Conservation (phyloP, 2,329 filamentous ascomycete species). For the Domatiomyces globalis region DNA sequence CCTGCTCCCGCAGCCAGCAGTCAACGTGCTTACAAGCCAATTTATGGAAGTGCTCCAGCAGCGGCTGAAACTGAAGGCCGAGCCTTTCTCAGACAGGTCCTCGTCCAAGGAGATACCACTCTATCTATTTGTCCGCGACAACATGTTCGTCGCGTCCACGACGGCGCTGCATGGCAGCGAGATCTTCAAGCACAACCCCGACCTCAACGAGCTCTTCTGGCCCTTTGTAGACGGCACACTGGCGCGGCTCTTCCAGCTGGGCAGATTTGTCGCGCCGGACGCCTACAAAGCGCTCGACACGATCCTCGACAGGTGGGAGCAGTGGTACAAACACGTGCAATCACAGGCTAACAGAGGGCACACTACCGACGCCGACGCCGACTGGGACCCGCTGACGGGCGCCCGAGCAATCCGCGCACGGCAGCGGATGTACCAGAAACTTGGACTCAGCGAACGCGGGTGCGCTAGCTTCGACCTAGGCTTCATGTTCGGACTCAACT, state of each 20-base stretch:
- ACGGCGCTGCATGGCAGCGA: conserved; percentile 27
- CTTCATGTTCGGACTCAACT: conserved; percentile 23
- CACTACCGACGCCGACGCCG: not conserved
- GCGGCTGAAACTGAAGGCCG: not conserved
- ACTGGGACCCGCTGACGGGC: conserved; percentile 16
- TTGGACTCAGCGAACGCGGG: conserved; percentile 11
- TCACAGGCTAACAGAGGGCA: not conserved
- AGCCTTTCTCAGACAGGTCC: not conserved
- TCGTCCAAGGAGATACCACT: not conserved
- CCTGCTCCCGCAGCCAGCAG: conserved; percentile 7
- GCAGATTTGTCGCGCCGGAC: conserved; percentile 7
- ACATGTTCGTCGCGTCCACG: conserved; percentile 7
- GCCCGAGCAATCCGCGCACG: conserved; percentile 13
- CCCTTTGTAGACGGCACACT: conserved; percentile 16
- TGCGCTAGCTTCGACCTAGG: conserved; percentile 24
- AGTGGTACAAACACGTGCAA: conserved; percentile 6
- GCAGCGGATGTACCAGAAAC: conserved; percentile 10
- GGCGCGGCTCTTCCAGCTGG: conserved; percentile 10
- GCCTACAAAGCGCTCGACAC: conserved; percentile 6
- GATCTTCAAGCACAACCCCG: conserved; percentile 29
- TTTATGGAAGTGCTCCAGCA: conserved; percentile 6
- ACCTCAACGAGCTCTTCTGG: conserved; percentile 28
- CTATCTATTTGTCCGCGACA: conserved; percentile 1
- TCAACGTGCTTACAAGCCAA: conserved; percentile 6
- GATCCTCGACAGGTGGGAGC: conserved; percentile 1